phyloP scores from a whole-genome alignment of 202 grass and related monocot species.

The Carex sylvatica region DNA sequence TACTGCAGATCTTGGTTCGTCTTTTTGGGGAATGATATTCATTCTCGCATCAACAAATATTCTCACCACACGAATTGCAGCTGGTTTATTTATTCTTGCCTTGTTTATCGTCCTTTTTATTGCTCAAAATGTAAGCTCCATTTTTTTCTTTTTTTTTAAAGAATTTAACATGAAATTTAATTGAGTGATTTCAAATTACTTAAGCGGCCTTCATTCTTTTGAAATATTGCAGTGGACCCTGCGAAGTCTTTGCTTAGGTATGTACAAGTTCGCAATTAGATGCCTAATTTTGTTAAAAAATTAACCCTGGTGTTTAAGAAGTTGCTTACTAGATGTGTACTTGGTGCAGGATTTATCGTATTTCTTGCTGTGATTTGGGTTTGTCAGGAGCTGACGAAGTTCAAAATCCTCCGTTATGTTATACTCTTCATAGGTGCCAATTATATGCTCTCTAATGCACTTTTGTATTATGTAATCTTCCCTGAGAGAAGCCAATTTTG shows the following conservation, averaged over 20 bases:
- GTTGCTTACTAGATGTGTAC: neutral
- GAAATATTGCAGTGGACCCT: constrained; percentile 80
- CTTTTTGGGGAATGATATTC: constrained; percentile 99
- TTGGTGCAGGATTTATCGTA: constrained; percentile 72
- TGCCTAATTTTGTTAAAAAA: constrained; percentile 7
- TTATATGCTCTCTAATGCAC: neutral
- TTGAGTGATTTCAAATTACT: constrained; percentile 4
- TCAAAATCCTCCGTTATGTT: constrained; percentile 77
- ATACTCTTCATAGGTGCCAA: constrained; percentile 90
- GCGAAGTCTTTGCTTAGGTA: constrained; percentile 95
- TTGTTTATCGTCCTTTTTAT: constrained; percentile 82
- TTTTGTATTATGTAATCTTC: neutral
- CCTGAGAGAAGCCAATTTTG: neutral
- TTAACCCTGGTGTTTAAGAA: constrained; percentile 27
- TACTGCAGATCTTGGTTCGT: constrained; percentile 87
- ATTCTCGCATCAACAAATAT: constrained; percentile 93
- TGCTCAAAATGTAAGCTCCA: constrained; percentile 75
- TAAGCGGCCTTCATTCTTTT: constrained; percentile 9
- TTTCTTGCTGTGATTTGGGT: constrained; percentile 87
- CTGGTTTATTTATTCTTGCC: constrained; percentile 91
- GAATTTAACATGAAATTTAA: constrained; percentile 19
- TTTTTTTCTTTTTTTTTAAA: neutral
- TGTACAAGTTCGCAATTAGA: constrained; percentile 32
- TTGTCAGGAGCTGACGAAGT: constrained; percentile 71
- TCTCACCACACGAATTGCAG: constrained; percentile 83